These are phyloP conservation scores for Sequoia sempervirens DNA, from an alignment of 75 land plant species.

Conservation along the genomic window DNA sequence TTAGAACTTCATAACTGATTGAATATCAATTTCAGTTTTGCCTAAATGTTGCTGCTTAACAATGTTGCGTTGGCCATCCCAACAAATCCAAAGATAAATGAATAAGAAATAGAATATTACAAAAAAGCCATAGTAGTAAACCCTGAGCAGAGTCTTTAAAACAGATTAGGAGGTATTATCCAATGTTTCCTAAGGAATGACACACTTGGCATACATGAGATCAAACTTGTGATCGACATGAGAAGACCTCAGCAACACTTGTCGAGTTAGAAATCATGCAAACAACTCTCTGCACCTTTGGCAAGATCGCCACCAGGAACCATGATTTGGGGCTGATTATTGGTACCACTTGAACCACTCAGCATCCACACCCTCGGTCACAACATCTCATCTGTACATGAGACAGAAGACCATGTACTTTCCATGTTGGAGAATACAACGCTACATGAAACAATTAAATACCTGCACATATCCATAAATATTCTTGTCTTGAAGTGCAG, in stretches of 20 bases:
- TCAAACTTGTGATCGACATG: no score
- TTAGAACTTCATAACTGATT: neutral
- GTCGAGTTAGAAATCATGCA: constrained; percentile 53
- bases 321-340: constrained; percentile 46
- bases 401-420: no score
- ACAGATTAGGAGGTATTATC: no score
- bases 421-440: constrained; percentile 27
- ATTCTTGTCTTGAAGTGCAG: no score
- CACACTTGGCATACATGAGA: neutral
- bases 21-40: neutral
- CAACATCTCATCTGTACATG: no score
- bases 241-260: no score
- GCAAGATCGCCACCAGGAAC: constrained; percentile 58
- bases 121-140: neutral
- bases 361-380: constrained; percentile 52
- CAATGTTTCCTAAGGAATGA: constrained; percentile 19
- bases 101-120: neutral
- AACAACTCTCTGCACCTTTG: constrained; percentile 44
- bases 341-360: constrained; percentile 24
- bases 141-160: no score
- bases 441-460: constrained; percentile 35
- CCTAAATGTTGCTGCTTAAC: neutral
- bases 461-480: constrained; percentile 26
- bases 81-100: neutral
- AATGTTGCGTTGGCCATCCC: neutral